A percentile compares a stretch with the other conserved stretches of the same genome.
Conservation (phyloP, 208 protist species). For the Leishmania tarentolae region DNA sequence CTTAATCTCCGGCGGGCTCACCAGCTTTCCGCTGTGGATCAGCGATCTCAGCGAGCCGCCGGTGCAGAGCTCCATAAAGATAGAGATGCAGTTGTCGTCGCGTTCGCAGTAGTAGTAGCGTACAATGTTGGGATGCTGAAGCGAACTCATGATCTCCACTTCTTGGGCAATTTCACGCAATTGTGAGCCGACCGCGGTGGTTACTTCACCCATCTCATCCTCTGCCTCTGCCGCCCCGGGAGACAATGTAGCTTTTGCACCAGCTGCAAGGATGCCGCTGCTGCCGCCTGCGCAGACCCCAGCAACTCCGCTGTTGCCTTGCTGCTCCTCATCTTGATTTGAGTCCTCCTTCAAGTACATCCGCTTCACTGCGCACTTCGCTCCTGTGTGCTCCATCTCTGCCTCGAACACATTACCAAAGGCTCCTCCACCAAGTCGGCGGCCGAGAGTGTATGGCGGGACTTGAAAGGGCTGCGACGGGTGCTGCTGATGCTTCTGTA, state of each 20-base stretch:
- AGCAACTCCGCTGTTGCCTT: slow-evolving; percentile 4
- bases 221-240: background rate
- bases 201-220: slow-evolving; percentile 19
- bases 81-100: slow-evolving; percentile 83
- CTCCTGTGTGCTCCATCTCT: slow-evolving; percentile 62
- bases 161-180: slow-evolving; percentile 81
- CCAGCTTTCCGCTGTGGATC: slow-evolving; percentile 53
- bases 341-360: slow-evolving; percentile 73
- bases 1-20: slow-evolving; percentile 50
- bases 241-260: background rate
- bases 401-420: slow-evolving; percentile 89
- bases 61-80: slow-evolving; percentile 91
- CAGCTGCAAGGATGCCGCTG: background rate
- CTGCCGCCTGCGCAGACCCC: background rate
- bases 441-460: slow-evolving; percentile 72
- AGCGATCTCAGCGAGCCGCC: slow-evolving; percentile 66
- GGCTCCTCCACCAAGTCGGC: slow-evolving; percentile 74
- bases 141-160: slow-evolving; percentile 80
- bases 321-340: slow-evolving; percentile 33
- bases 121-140: slow-evolving; percentile 87
- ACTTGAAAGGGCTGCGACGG: slow-evolving; percentile 43
- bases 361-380: slow-evolving; percentile 81
- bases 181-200: slow-evolving; percentile 35
- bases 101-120: slow-evolving; percentile 80
- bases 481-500: slow-evolving; percentile 11